These are phyloP conservation scores for Stagonosporopsis rhizophila DNA, from an alignment of 2,329 filamentous ascomycete species.

Conservation along the genomic window DNA sequence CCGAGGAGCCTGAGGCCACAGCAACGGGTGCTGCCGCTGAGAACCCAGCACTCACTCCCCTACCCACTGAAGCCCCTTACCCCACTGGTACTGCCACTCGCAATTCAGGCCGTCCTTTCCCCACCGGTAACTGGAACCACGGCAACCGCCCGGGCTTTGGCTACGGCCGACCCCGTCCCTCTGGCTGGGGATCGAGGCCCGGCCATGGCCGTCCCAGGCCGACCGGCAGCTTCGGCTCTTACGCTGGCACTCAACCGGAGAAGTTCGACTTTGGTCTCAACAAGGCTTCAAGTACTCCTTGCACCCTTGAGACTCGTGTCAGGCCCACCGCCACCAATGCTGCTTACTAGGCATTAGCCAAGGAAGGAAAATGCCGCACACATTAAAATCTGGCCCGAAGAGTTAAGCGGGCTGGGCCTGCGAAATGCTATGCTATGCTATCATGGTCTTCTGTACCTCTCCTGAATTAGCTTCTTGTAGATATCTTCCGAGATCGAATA, in stretches of 20 bases:
- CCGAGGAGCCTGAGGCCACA: constrained; percentile 1
- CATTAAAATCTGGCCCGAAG: background rate
- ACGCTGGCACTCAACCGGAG: constrained; percentile 15
- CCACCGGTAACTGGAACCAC: constrained; percentile 14
- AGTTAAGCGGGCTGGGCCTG: background rate
- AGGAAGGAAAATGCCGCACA: background rate
- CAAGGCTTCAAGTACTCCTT: constrained; percentile 25
- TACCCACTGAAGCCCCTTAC: background rate
- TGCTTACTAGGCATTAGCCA: constrained; percentile 1
- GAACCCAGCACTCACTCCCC: constrained; percentile 3
- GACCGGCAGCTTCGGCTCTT: constrained; percentile 6
- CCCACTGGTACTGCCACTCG: constrained; percentile 7
- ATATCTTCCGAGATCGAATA: constrained; percentile 11
- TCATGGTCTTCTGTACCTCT: background rate
- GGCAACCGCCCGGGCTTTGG: constrained; percentile 20
- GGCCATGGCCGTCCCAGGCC: constrained; percentile 9
- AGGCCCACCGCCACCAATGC: constrained; percentile 27
- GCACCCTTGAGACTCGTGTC: constrained; percentile 32
- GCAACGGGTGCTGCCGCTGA: constrained; percentile 9
- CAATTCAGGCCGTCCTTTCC: constrained; percentile 13
- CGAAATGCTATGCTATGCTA: background rate
- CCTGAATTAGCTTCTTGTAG: constrained; percentile 11
- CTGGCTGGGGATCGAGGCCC: constrained; percentile 24
- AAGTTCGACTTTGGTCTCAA: constrained; percentile 16
- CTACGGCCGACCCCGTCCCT: constrained; percentile 27